These are phyloP conservation scores for Floccularia luteovirens DNA, from an alignment of 768 basidiomycete species.

Conservation along the genomic window DNA sequence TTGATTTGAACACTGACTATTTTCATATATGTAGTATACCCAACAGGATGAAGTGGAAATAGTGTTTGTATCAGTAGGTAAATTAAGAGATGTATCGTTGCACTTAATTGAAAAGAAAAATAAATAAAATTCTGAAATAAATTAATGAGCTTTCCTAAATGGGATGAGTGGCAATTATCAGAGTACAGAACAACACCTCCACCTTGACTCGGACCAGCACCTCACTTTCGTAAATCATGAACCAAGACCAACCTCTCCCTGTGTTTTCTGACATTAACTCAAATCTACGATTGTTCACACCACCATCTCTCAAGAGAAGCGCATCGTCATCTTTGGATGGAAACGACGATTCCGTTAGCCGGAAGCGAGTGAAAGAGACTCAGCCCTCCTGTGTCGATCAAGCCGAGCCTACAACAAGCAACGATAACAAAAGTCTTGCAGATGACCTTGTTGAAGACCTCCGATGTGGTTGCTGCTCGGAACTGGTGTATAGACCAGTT, in stretches of 20 bases:
- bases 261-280: not conserved
- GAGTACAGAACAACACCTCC: not conserved
- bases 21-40: no score
- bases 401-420: not conserved
- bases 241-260: constrained; percentile 1
- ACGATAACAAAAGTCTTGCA: constrained; percentile 26
- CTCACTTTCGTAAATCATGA: constrained; percentile 3
- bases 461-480: constrained; percentile 82
- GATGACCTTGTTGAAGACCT: constrained; percentile 68
- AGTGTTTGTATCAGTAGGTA: no score
- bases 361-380: constrained; percentile 57
- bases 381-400: constrained; percentile 12
- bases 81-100: no score
- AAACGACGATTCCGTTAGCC: constrained; percentile 33
- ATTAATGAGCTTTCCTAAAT: constrained; percentile 11
- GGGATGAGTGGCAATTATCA: constrained; percentile 15
- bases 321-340: constrained; percentile 55
- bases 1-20: constrained; percentile 15
- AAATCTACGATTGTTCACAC: constrained; percentile 1
- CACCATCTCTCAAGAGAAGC: constrained; percentile 43
- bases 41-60: no score
- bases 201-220: constrained; percentile 3
- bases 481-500: constrained; percentile 75
- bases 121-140: not conserved
- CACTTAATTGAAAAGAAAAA: not conserved